Evolutionary conservation across 768 basidiomycete species (phyloP), one percentile per base, ranked within the genome.

Genomic region (Suillus cothurnatus): DNA sequence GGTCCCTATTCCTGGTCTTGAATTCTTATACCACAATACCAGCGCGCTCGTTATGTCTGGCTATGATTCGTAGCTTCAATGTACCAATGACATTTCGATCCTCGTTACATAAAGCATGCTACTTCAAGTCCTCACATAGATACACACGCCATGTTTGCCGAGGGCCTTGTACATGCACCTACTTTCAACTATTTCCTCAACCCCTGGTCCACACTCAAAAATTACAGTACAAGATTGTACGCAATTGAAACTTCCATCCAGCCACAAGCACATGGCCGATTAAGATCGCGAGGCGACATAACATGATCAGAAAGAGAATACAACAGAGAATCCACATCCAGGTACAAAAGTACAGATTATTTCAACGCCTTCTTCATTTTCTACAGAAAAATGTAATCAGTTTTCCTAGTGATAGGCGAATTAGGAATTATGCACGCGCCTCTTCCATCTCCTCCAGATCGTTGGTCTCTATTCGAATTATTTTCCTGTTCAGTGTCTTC

Each of bases 381-480:
- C 91, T 92, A 65, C n/a, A 19, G 43, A 61, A 17, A 34, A 52
- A 31, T 17, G 36, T 57, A 61, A 63, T 65, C 6, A 67, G 55
- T 8, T 52, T 21, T 7, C 41, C 23, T 26, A 19, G 43, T 31
- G 56, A 17, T 19, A 61, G 43, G 60, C 19, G 31, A 31, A 38
- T 53, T 61, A 31, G 62, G 26, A 36, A 34, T 28, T 43, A 50
- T 58, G 36, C 58, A 80, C 85, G 41, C 69, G 94, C 96, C 83
- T 92, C 86, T 74, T 98, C 97, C 93, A 99, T 97, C 74, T 87
- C 88, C 73, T 98, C 96, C 67, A 97, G 78, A 78, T 97, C 94
- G 67, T 88, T 82, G 2, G 96, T 97, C 76, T 93, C 90, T 70
- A 99, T 93, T 57, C 91, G 84, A 69, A 88, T 86, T 66, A 99